Percentiles rank a stretch among this genome's conserved stretches.
phyloP scores from a whole-genome alignment of 441 rosid species.

The Euphorbia schlechtendalii region DNA sequence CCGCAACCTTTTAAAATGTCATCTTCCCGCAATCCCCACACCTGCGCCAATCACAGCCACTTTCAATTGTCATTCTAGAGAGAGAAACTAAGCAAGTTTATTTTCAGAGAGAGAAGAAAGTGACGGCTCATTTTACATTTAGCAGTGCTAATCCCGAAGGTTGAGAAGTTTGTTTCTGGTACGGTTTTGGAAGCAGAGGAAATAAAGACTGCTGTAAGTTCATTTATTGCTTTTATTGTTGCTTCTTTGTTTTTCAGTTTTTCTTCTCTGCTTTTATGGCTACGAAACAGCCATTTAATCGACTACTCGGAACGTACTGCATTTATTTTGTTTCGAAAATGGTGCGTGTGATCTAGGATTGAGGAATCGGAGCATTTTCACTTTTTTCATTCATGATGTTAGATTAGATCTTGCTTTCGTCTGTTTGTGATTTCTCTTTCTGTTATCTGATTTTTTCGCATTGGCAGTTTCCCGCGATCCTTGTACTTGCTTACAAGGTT shows the following conservation, averaged over 20 bases:
- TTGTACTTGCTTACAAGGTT: not conserved
- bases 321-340: not conserved
- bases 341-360: not conserved
- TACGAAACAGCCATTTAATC: not conserved
- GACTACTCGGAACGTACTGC: slow-evolving; percentile 1
- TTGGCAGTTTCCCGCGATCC: not conserved
- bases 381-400: not conserved
- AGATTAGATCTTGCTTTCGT: slow-evolving; percentile 6
- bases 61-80: too few species aligned
- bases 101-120: not conserved
- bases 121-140: not conserved
- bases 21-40: slow-evolving; percentile 18
- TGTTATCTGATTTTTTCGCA: too few species aligned
- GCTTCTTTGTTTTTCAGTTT: too few species aligned
- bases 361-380: too few species aligned
- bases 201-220: slow-evolving; percentile 12
- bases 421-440: slow-evolving; percentile 7
- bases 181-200: not conserved
- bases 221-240: not conserved
- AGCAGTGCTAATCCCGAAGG: slow-evolving; percentile 10
- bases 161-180: not conserved
- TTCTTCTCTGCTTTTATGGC: not conserved
- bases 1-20: not conserved
- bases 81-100: too few species aligned
- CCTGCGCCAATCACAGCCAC: not conserved